phyloP scores from a whole-genome alignment of 169 alveolate species.

The Plasmodium billcollinsi region DNA sequence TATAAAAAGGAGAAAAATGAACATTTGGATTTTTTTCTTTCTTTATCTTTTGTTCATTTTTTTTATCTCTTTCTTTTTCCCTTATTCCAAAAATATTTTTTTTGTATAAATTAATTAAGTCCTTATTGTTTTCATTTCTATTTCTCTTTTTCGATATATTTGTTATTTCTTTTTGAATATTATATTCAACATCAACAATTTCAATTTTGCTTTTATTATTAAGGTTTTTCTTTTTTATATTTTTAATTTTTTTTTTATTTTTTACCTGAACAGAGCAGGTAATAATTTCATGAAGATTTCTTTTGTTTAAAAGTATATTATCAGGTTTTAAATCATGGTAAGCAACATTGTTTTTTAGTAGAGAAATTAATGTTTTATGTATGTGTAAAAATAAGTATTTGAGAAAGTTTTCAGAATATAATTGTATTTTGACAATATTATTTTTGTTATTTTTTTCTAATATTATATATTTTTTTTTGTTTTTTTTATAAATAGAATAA shows the following conservation, averaged over 20 bases:
- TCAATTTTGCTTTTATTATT: slow-evolving; percentile 1
- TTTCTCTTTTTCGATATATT: slow-evolving; percentile 10
- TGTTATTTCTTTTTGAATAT: background rate
- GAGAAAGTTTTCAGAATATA: slow-evolving; percentile 67
- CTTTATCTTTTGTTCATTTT: background rate
- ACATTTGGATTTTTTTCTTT: too few species aligned
- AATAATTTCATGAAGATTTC: slow-evolving; percentile 8
- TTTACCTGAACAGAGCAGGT: slow-evolving; percentile 25
- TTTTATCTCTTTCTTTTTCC: slow-evolving; percentile 16
- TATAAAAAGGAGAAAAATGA: slow-evolving; percentile 16
- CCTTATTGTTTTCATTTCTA: background rate
- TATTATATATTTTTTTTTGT: too few species aligned
- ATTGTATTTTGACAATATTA: slow-evolving; percentile 4
- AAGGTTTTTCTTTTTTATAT: slow-evolving; percentile 3
- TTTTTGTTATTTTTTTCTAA: background rate
- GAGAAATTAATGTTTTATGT: slow-evolving; percentile 37
- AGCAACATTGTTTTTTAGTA: slow-evolving; percentile 49
- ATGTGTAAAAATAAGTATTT: slow-evolving; percentile 34
- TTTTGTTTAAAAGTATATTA: slow-evolving; percentile 43
- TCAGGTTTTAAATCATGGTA: slow-evolving; percentile 70
- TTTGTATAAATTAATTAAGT: background rate
- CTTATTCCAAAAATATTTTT: slow-evolving; percentile 2
- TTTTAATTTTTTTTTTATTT: slow-evolving; percentile 17
- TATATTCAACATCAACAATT: background rate
- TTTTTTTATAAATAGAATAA: slow-evolving; percentile 42